Base-by-base conservation (phyloP, 106 monocot genomes). In the Iris macrosiphon region DNA sequence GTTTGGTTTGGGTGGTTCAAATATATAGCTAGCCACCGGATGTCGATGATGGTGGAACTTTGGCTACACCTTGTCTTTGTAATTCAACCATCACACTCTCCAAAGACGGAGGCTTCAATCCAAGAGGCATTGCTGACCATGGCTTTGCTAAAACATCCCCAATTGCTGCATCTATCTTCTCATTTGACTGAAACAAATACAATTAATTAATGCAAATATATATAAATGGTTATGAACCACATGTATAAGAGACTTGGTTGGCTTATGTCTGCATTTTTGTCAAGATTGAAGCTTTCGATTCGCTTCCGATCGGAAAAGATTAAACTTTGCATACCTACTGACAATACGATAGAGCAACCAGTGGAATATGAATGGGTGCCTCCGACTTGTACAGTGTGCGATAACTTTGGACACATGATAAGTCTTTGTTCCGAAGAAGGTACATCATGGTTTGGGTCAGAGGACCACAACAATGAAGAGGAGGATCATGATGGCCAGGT, bases 91-190 rank as follows among this genome's bases (percentile, higher is more conserved):
- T n/a, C 1, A 94, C 93, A 34, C 88, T 61, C 15, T 94, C 93
- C 40, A 79, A 20, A 0, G 93, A 81, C 1, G 93, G 93, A 30
- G 93, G 78, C 71, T 88, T 94, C 52, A 94, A 62, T 19, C 93
- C 93, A 13, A 94, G 78, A 4, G 93, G 93, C 59, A 94, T 60
- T 23, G 88, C 88, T 73, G 60, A 53, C 78, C 81, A 94, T 78
- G 93, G 84, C 63, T 84, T 88, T 31, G 51, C 67, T 71, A 94
- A 62, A 30, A 79, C 93, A 49, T 84, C 93, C 75, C 88, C 88
- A 11, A 94, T 72, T 23, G 84, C 88, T 27, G 75, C 81, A 31
- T 94, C 93, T 52, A 94, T 71, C 70, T 76, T 71, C 64, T 94
- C 93, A 9, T 76, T 88, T 14, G 84, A 78, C 93, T 94, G 75